Evolutionary conservation across 2,329 filamentous ascomycete species (phyloP).

Genomic region (Aspergillus neotritici): DNA sequence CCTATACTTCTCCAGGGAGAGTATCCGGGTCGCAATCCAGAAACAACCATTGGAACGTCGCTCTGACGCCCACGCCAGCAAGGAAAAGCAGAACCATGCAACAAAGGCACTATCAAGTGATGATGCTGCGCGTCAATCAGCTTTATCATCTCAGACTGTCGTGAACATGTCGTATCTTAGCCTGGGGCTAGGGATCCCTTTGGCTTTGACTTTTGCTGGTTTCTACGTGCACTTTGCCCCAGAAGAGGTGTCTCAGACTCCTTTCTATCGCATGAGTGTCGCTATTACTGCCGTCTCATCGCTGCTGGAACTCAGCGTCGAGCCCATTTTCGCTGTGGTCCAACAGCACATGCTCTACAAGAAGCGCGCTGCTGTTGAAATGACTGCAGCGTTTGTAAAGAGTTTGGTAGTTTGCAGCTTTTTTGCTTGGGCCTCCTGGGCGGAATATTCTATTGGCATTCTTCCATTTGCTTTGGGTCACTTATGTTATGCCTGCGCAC

Average conservation of each 20-base stretch:
- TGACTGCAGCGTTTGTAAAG: constrained; percentile 69
- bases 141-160: constrained; percentile 58
- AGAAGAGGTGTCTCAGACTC: constrained; percentile 49
- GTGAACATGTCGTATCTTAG: constrained; percentile 85
- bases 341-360: constrained; percentile 77
- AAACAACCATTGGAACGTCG: constrained; percentile 53
- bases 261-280: constrained; percentile 58
- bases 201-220: constrained; percentile 59
- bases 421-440: constrained; percentile 58
- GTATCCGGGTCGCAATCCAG: constrained; percentile 83
- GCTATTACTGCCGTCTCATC: constrained; percentile 53
- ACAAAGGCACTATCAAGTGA: background rate
- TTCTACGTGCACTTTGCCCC: constrained; percentile 59
- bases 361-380: constrained; percentile 75
- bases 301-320: constrained; percentile 70
- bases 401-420: constrained; percentile 68
- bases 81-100: constrained; percentile 4
- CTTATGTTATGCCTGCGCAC: constrained; percentile 62
- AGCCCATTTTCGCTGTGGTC: constrained; percentile 83
- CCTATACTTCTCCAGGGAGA: constrained; percentile 92
- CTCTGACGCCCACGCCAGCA: constrained; percentile 12
- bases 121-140: background rate
- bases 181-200: constrained; percentile 60
- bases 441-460: constrained; percentile 59
- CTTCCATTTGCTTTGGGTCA: constrained; percentile 88